Base-by-base conservation (phyloP, 257 asterid species). In the Orobanche coerulescens region DNA sequence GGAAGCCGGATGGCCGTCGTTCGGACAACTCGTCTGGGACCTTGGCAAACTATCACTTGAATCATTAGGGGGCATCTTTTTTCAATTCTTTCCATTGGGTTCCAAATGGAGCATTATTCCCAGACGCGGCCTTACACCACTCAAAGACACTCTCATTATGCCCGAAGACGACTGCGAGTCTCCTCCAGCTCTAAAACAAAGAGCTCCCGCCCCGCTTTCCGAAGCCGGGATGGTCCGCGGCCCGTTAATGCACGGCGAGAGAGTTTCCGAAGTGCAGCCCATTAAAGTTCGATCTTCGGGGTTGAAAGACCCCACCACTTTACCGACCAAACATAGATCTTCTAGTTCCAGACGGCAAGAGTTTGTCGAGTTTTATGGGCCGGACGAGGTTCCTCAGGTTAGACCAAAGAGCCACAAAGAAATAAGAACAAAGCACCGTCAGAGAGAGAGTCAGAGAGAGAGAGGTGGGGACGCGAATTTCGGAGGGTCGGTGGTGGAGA, bases 1-100 rank as follows among this genome's bases (percentile, higher is more conserved):
- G 13, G 96, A 64, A 83, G 83, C 90, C 34, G 90, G 83, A 30
- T 89, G 97, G 96, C 96, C 96, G 6, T 89, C 96, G 16, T 86
- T 93, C 8, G 92, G 94, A 47, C 97, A 89, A 78, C 81, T 93
- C 5, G 12, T 89, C 2, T 62, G 73, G 70, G 97, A 89, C 79
- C 78, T 93, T 28, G 73, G 79, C 65, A 86, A 84, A 67, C 71
- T 89, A 12, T 72, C 85, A 8, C 25, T 82, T 19, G 97, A 86
- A 82, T 73, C 90, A 30, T n/a, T 81, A 18, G 73, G 79, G 22
- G 53, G 74, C 71, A 48, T 82, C 64, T 54, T 84, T 62, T 67
- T 66, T 49, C 84, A 76, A 31, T 57, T 75, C 64, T 48, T 66
- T 11, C 97, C 99, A 5, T 55, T 67, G 59, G 76, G 65, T 16